phyloP scores from a whole-genome alignment of 768 basidiomycete species.

The Agaricus sinodeliciosus region DNA sequence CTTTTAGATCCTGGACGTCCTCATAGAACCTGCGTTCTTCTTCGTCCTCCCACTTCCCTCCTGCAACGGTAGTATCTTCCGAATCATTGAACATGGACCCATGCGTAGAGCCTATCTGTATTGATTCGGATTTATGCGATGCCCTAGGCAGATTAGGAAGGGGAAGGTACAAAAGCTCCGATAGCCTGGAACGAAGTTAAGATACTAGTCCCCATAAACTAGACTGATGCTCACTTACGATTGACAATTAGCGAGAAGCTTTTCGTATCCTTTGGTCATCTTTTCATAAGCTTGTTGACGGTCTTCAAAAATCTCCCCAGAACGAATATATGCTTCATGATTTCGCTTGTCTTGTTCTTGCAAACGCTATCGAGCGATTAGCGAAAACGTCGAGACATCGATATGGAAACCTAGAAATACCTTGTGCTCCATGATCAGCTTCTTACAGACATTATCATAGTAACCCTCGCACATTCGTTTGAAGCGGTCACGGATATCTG shows the following conservation, averaged over 20 bases:
- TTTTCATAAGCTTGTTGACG: constrained; percentile 98
- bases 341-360: constrained; percentile 97
- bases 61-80: constrained; percentile 48
- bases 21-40: constrained; percentile 94
- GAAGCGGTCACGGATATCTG: constrained; percentile 82
- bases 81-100: constrained; percentile 35
- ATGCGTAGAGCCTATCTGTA: constrained; percentile 57
- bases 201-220: constrained; percentile 1
- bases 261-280: constrained; percentile 96
- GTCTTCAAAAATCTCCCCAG: constrained; percentile 98
- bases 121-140: constrained; percentile 76
- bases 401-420: constrained; percentile 32
- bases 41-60: constrained; percentile 97
- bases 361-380: constrained; percentile 51
- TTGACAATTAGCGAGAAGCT: constrained; percentile 82
- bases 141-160: constrained; percentile 80
- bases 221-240: constrained; percentile 41
- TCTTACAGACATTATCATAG: constrained; percentile 87
- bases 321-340: constrained; percentile 98
- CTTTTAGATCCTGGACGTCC: constrained; percentile 84
- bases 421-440: constrained; percentile 86
- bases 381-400: not conserved
- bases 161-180: constrained; percentile 81
- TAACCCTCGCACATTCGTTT: constrained; percentile 91
- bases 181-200: constrained; percentile 47